A percentile compares a stretch with the other conserved stretches of the same genome.
Evolutionary conservation across 768 basidiomycete genomes (phyloP).

Genomic region (Boletus rex-veris): DNA sequence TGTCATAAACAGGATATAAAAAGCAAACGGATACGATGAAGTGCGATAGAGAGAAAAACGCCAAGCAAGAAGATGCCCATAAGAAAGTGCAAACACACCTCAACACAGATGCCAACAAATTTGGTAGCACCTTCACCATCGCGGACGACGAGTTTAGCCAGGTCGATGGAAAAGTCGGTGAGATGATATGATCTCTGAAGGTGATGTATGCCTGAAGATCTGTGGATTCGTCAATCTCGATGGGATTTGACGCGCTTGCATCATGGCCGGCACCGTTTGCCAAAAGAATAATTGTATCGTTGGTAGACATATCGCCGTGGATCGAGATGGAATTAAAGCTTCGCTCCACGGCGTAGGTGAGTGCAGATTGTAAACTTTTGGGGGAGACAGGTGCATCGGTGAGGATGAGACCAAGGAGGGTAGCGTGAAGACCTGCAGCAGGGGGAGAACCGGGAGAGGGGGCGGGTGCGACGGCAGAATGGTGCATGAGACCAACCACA

Average conservation of each 20-base stretch:
- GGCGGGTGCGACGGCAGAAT: slow-evolving; percentile 1
- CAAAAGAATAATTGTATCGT: slow-evolving; percentile 86
- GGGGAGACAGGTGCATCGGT: slow-evolving; percentile 90
- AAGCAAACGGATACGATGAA: background rate
- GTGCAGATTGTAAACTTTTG: slow-evolving; percentile 72
- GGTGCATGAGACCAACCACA: slow-evolving; percentile 21
- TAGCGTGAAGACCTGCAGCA: slow-evolving; percentile 69
- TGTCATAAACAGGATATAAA: background rate
- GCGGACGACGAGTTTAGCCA: slow-evolving; percentile 92
- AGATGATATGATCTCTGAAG: slow-evolving; percentile 80
- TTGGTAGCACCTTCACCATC: slow-evolving; percentile 99
- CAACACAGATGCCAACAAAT: slow-evolving; percentile 89
- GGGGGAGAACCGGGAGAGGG: slow-evolving; percentile 16
- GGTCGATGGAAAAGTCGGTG: slow-evolving; percentile 81
- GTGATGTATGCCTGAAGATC: slow-evolving; percentile 58
- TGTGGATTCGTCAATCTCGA: slow-evolving; percentile 66
- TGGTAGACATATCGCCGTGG: slow-evolving; percentile 98
- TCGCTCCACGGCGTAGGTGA: slow-evolving; percentile 89
- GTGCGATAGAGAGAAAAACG: background rate
- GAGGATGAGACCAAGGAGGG: slow-evolving; percentile 88
- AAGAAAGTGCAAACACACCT: slow-evolving; percentile 46
- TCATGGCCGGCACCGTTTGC: slow-evolving; percentile 84
- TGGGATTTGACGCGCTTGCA: slow-evolving; percentile 30
- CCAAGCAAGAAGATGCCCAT: background rate
- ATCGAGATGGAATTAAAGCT: slow-evolving; percentile 97